Conservation (phyloP, 2,329 filamentous ascomycete genomes). For the Penicillium hordei region DNA sequence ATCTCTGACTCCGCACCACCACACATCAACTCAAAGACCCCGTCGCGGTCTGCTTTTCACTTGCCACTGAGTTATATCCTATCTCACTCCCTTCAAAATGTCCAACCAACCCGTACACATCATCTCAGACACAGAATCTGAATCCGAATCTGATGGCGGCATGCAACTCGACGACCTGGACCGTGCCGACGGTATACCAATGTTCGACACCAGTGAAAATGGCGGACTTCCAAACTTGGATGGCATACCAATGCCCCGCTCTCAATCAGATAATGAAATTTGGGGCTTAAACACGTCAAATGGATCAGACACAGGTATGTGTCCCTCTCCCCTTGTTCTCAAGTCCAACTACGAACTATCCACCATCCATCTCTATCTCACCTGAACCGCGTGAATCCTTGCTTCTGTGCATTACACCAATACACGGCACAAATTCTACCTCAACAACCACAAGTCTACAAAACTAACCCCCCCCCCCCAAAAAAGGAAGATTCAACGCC, state of each 20-base stretch:
- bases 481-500: background rate
- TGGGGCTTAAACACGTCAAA: background rate
- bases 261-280: background rate
- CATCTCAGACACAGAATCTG: constrained; percentile 18
- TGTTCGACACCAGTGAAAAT: background rate
- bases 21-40: background rate
- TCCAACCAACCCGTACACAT: constrained; percentile 19
- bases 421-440: background rate
- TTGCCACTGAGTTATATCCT: background rate
- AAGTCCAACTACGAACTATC: background rate
- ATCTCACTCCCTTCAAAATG: background rate
- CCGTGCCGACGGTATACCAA: background rate
- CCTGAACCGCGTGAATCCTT: background rate
- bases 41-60: background rate
- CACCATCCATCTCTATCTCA: background rate
- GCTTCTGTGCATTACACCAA: background rate
- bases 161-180: constrained; percentile 28
- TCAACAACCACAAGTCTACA: background rate
- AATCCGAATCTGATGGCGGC: constrained; percentile 22
- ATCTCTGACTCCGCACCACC: background rate
- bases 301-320: background rate
- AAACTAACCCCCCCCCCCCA: background rate
- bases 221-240: background rate
- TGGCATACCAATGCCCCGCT: background rate
- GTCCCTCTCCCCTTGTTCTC: background rate